Evolutionary conservation across 805 yeast species (phyloP).

Genomic region (Candida cerambycidarum): DNA sequence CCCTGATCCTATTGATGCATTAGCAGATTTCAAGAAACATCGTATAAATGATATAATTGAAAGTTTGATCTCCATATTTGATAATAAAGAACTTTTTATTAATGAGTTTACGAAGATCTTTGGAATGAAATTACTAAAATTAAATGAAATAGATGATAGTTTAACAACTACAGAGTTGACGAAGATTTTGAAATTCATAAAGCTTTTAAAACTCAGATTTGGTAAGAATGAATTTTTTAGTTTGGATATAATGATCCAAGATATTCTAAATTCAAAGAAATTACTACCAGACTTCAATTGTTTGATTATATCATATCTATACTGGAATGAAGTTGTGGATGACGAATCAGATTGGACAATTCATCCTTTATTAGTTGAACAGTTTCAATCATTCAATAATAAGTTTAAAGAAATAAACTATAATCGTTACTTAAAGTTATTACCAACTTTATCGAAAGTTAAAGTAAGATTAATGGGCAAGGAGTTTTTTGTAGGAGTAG

Average conservation of each 20-base stretch:
- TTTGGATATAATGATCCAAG: slow-evolving; percentile 82
- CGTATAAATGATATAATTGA: slow-evolving; percentile 67
- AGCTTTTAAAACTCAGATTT: slow-evolving; percentile 59
- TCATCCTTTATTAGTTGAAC: slow-evolving; percentile 46
- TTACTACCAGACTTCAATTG: slow-evolving; percentile 37
- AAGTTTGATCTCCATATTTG: slow-evolving; percentile 69
- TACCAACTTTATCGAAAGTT: slow-evolving; percentile 63
- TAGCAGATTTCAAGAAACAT: slow-evolving; percentile 73
- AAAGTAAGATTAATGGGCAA: slow-evolving; percentile 47
- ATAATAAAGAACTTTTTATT: slow-evolving; percentile 63
- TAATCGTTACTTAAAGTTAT: slow-evolving; percentile 58
- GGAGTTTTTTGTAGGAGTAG: slow-evolving; percentile 58
- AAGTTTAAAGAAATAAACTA: slow-evolving; percentile 45
- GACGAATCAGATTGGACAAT: slow-evolving; percentile 39
- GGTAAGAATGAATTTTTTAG: slow-evolving; percentile 65
- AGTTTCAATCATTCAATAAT: slow-evolving; percentile 44
- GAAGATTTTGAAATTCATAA: slow-evolving; percentile 40
- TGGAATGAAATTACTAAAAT: slow-evolving; percentile 52
- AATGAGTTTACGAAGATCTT: slow-evolving; percentile 63
- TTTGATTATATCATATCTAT: slow-evolving; percentile 69
- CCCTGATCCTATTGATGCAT: slow-evolving; percentile 88
- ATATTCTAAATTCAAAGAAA: slow-evolving; percentile 53
- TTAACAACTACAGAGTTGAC: slow-evolving; percentile 25
- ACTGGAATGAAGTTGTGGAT: slow-evolving; percentile 52
- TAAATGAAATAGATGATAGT: background rate